Conservation (phyloP, 352 stramenopile species). For the Globisporangium uncinulatum region DNA sequence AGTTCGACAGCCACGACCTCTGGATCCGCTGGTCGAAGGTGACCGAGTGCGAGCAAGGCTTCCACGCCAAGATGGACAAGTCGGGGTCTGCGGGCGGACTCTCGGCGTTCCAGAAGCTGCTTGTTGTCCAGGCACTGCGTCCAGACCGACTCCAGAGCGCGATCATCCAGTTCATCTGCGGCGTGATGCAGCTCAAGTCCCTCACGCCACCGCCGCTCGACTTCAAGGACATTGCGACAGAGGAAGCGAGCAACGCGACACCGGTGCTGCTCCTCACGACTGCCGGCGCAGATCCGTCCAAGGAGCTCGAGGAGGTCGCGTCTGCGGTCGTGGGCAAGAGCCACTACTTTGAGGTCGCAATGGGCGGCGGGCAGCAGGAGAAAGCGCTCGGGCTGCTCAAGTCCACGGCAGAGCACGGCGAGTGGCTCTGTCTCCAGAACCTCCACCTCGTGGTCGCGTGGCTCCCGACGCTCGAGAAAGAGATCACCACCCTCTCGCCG, state of each 20-base stretch:
- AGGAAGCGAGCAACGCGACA: slow-evolving; percentile 68
- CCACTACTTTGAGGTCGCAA: slow-evolving; percentile 92
- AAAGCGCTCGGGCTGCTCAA: slow-evolving; percentile 84
- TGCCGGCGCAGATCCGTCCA: slow-evolving; percentile 90
- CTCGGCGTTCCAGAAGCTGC: slow-evolving; percentile 88
- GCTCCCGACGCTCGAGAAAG: slow-evolving; percentile 91
- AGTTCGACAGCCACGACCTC: slow-evolving; percentile 76
- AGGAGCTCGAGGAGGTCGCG: slow-evolving; percentile 92
- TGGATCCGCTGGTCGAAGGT: slow-evolving; percentile 90
- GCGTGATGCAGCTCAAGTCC: slow-evolving; percentile 82
- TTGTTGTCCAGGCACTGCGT: slow-evolving; percentile 90
- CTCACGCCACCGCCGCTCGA: slow-evolving; percentile 79
- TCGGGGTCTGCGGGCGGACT: slow-evolving; percentile 36
- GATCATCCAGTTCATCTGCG: slow-evolving; percentile 88
- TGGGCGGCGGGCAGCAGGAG: slow-evolving; percentile 93
- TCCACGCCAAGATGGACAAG: slow-evolving; percentile 87
- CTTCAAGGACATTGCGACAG: slow-evolving; percentile 57
- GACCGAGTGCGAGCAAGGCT: slow-evolving; percentile 86
- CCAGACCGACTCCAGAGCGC: slow-evolving; percentile 88
- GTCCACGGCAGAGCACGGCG: slow-evolving; percentile 66
- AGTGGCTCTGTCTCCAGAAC: slow-evolving; percentile 96
- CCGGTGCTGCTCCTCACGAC: slow-evolving; percentile 91
- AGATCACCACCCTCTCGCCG: slow-evolving; percentile 61
- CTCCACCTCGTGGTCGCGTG: slow-evolving; percentile 93
- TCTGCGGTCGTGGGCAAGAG: slow-evolving; percentile 70